These are phyloP conservation scores for Carex pumila DNA, from an alignment of 176 grass and related monocot species.

Conservation along the genomic window DNA sequence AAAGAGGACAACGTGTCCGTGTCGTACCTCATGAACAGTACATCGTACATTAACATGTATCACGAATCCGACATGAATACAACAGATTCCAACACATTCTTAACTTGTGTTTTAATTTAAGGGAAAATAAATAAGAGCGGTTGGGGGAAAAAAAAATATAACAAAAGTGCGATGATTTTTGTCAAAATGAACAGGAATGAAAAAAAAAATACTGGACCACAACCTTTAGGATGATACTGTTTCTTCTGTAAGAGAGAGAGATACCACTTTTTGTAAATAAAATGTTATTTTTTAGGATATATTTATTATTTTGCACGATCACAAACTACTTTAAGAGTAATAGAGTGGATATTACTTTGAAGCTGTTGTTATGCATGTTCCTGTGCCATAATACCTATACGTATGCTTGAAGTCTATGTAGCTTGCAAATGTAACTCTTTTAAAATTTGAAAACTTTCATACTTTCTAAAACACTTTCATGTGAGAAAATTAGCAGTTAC, in stretches of 20 bases:
- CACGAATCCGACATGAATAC: neutral
- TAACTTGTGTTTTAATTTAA: neutral
- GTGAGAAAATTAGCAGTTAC: too few species aligned
- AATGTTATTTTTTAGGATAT: too few species aligned
- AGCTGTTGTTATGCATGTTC: too few species aligned
- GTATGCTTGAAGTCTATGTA: too few species aligned
- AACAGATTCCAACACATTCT: neutral
- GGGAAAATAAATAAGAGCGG: neutral
- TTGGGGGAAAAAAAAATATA: neutral
- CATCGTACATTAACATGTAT: neutral
- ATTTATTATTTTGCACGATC: too few species aligned
- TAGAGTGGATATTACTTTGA: too few species aligned
- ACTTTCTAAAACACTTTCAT: too few species aligned
- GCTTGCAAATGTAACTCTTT: too few species aligned
- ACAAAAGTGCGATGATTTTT: neutral
- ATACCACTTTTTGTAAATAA: neutral
- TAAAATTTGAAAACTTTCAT: too few species aligned
- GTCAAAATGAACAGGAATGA: neutral
- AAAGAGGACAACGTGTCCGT: neutral
- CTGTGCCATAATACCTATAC: too few species aligned
- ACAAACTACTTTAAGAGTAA: too few species aligned
- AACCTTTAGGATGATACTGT: neutral
- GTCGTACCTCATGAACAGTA: neutral
- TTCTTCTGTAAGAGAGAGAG: neutral
- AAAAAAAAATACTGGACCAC: neutral